Base-by-base conservation (phyloP, 495 filamentous ascomycete species). In the Oidiodendron maius region DNA sequence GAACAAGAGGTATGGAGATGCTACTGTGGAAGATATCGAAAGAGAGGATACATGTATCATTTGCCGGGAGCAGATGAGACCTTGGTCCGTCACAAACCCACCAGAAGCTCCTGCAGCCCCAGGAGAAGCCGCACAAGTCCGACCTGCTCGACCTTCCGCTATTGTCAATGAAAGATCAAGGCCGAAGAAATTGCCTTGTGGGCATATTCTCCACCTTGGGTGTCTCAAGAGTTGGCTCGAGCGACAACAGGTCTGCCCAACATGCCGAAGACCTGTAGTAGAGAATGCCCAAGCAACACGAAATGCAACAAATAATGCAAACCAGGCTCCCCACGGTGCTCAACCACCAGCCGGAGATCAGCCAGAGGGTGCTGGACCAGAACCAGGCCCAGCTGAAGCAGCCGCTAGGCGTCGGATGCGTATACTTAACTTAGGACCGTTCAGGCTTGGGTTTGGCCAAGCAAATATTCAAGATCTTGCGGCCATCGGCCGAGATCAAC, bases 161-260 rank as follows among this genome's bases (percentile, higher is more conserved):
- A 71, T 64, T 45, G 68, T 77, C 22, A 83, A 93, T 49, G 89
- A 97, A 58, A 78, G 93, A 30, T 81, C 82, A 23, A 81, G 94
- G 36, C 86, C 94, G 10, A 98, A 97, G 68, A 96, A 94, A 66
- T 78, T 98, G 9, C 93, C 93, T 0, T 98, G 93, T 62, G 91
- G 91, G 2, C 93, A 98, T 63, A 91, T 96, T 39, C 68, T 98
- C 25, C 93, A 98, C 65, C 89, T 95, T 53, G 81, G 89, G 16
- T 98, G 93, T 60, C 78, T 98, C 37, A 83, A 89, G 59, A 94
- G 91, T 63, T 98, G 93, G 93, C 71, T 98, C n/a, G 93, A 97
- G 68, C 82, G 93, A 46, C 93, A 98, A 63, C 94, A 97, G 63
- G 90, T 93, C 18, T 98, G 93, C 64, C 93, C 93, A 10, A 97